Evolutionary conservation across 192 early-diverging fungal species (phyloP).

Genomic region (Podila clonocystis): DNA sequence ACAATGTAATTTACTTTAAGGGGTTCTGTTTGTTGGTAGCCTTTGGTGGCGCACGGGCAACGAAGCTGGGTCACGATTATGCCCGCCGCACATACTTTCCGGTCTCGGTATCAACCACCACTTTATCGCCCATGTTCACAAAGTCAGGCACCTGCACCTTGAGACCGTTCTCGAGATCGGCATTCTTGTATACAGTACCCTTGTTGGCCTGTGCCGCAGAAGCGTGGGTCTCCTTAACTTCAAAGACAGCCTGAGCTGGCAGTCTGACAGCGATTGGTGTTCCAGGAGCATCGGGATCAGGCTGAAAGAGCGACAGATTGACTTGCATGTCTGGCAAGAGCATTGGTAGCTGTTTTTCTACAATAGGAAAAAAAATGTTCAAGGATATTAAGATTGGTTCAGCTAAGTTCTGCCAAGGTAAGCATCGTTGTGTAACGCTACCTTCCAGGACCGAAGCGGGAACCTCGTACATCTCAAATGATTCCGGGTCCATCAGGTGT

Average conservation of each 20-base stretch:
- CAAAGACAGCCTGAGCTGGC: slow-evolving; percentile 67
- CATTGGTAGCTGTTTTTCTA: slow-evolving; percentile 34
- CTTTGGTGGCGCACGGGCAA: too few relatives aligned
- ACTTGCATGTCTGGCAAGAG: slow-evolving; percentile 37
- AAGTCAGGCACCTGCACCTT: slow-evolving; percentile 84
- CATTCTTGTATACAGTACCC: slow-evolving; percentile 75
- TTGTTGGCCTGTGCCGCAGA: slow-evolving; percentile 68
- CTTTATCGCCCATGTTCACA: slow-evolving; percentile 78
- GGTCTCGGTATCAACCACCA: slow-evolving; percentile 75
- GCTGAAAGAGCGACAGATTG: slow-evolving; percentile 39
- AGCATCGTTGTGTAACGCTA: not conserved
- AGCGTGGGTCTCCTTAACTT: slow-evolving; percentile 60
- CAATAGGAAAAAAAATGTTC: slow-evolving; percentile 55
- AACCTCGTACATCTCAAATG: slow-evolving; percentile 78
- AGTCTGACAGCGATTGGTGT: slow-evolving; percentile 69
- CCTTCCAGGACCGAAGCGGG: slow-evolving; percentile 67
- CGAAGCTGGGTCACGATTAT: slow-evolving; percentile 3
- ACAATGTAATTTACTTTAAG: too few relatives aligned
- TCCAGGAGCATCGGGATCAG: slow-evolving; percentile 60
- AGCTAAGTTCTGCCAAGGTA: not conserved
- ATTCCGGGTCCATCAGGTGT: slow-evolving; percentile 75
- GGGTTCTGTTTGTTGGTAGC: too few relatives aligned
- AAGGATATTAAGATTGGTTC: slow-evolving; percentile 50
- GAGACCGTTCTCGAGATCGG: slow-evolving; percentile 70
- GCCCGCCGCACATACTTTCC: slow-evolving; percentile 72